Evolutionary conservation across 306 rosid genomes (phyloP), one percentile per base, ranked within the genome.

Genomic region (Delonix regia): DNA sequence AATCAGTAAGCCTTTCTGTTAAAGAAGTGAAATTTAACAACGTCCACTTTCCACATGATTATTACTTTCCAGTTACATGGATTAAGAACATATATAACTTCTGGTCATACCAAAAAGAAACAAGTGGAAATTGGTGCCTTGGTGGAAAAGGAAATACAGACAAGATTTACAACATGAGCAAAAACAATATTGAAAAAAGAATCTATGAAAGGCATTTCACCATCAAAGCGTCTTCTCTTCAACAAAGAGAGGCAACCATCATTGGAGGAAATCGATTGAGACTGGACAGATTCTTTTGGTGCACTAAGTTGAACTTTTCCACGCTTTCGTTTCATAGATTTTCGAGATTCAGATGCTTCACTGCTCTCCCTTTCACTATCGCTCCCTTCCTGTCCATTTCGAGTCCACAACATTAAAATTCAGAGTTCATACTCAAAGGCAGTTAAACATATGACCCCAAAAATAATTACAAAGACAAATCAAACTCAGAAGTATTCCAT

Each of bases 311-410:
- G 91, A 83, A 82, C 85, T 79, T 86, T 87, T 36, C 88, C 94
- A 74, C 85, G 87, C 83, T 89, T 90, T 21, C 85, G 87, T 77
- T 90, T 89, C 56, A 77, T 79, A 59, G 81, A 78, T 81, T 81
- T 89, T 67, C 16, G 86, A 78, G 91, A 75, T 77, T 74, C 88
- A 18, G 81, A 70, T 67, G 87, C 90, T 59, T 90, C 92, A 78
- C 83, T 85, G 85, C 90, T 90, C 85, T 93, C 98, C 83, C 76
- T 80, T 73, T 93, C 98, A 81, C 90, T 93, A 28, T 89, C 91
- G 75, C 86, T 90, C 71, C 83, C 92, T 76, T 83, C 94, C 98
- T 91, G 90, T 80, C 75, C 70, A 63, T 87, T 71, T 75, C 49
- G 27, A 73, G 64, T 42, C 47, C 71, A 79, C 27, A 78, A 81